Base-by-base conservation (phyloP, 352 stramenopile species). In the Thalassiosira sp. region DNA sequence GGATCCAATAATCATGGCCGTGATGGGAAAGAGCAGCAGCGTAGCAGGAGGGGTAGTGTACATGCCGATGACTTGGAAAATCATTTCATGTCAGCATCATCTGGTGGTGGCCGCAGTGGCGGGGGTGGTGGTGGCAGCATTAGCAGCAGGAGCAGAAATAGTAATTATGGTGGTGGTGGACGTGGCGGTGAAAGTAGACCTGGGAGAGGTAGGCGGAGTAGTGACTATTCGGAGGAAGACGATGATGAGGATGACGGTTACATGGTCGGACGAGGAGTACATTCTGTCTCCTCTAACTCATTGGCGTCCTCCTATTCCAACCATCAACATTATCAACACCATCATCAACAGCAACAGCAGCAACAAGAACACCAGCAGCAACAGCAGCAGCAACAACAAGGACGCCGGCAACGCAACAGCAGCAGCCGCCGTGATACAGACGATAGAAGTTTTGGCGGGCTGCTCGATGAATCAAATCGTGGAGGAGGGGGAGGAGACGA, bases 401-500 rank as follows among this genome's bases (percentile, higher is more conserved):
- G 24, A 25, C 48, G 2, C 8, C 20, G 18, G 31, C 31, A n/a
- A 11, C 35, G 24, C 33, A 1, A 22, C 20, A 5, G n/a, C 40
- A n/a, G n/a, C 11, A 49, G 43, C 16, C 22, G 25, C 18, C 57
- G 42, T 51, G 28, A 11, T 1, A 59, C 59, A 8, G 65, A 74
- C 25, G 66, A 76, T 54, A 16, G 31, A 28, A 68, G 52, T 16
- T 54, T 43, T 20, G 54, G 31, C 11, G 66, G 57, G 15, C 1
- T 60, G 0, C 43, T 66, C 0, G 52, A 59, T 7, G 65, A 60
- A 13, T 35, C 58, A 28, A 54, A 24, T 31, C 42, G 33, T 22
- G 28, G 22, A n/a, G 42, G 40, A 25, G 52, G 54, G 33, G 52
- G 51, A 31, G 63, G 31, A 51, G 37, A 11, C 15, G 40, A 15